Conservation (phyloP, 768 basidiomycete species). For the Pleurotus ostreatus region DNA sequence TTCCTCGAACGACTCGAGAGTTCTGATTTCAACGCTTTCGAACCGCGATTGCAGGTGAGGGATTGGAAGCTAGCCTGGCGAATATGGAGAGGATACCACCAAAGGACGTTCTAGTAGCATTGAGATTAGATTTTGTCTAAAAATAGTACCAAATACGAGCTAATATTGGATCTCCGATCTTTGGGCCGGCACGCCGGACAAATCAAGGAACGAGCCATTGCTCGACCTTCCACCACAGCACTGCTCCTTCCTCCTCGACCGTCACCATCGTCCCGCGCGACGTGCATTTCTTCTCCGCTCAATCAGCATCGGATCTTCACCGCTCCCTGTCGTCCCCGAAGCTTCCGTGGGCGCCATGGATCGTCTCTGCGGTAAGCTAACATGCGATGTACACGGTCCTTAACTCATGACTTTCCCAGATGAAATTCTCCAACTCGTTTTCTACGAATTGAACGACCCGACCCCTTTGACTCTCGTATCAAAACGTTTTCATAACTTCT, state of each 20-base stretch:
- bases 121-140: not conserved
- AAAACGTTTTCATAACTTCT: slow-evolving; percentile 57
- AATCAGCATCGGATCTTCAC: slow-evolving; percentile 10
- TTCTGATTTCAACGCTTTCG: slow-evolving; percentile 69
- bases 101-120: slow-evolving; percentile 31
- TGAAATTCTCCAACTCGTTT: slow-evolving; percentile 70
- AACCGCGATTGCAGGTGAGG: slow-evolving; percentile 54
- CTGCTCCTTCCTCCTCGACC: slow-evolving; percentile 18
- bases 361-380: slow-evolving; percentile 59
- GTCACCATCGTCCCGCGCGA: slow-evolving; percentile 15
- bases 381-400: slow-evolving; percentile 11
- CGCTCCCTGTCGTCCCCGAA: slow-evolving; percentile 12
- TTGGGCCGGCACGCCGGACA: slow-evolving; percentile 7
- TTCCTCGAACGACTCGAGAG: slow-evolving; percentile 66
- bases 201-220: slow-evolving; percentile 13
- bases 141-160: slow-evolving; percentile 1
- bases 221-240: slow-evolving; percentile 14
- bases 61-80: slow-evolving; percentile 80
- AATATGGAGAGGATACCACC: slow-evolving; percentile 46
- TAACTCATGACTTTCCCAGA: slow-evolving; percentile 23
- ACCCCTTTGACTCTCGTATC: slow-evolving; percentile 52
- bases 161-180: slow-evolving; percentile 7
- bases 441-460: slow-evolving; percentile 70
- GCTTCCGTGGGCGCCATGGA: slow-evolving; percentile 38
- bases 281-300: slow-evolving; percentile 11